Evolutionary conservation across 805 yeast genomes (phyloP).

Genomic region (Komagataella pastoris): DNA sequence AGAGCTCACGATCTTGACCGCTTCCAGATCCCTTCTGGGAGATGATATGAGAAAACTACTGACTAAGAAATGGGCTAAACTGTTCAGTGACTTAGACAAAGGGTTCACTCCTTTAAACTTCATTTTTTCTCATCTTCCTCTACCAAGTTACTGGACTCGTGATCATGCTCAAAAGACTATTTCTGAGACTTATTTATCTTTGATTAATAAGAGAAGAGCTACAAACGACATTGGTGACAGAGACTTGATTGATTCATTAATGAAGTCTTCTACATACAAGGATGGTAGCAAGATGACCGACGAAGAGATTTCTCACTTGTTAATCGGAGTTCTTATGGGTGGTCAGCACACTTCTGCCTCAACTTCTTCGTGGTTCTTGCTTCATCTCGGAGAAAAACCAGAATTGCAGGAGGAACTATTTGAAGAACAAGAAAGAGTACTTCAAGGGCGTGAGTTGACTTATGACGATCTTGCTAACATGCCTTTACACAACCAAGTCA

Average conservation of each 20-base stretch:
- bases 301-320: constrained; percentile 82
- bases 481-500: constrained; percentile 70
- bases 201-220: constrained; percentile 62
- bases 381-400: constrained; percentile 83
- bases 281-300: constrained; percentile 94
- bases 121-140: constrained; percentile 88
- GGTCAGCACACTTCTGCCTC: constrained; percentile 98
- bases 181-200: constrained; percentile 65
- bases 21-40: constrained; percentile 84
- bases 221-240: constrained; percentile 70
- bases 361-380: constrained; percentile 87
- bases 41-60: constrained; percentile 80
- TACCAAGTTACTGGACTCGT: constrained; percentile 62
- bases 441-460: constrained; percentile 49
- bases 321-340: constrained; percentile 96
- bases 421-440: constrained; percentile 56
- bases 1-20: constrained; percentile 92
- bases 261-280: constrained; percentile 74
- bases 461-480: constrained; percentile 76
- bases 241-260: constrained; percentile 80
- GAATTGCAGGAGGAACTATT: constrained; percentile 73
- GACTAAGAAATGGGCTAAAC: constrained; percentile 69
- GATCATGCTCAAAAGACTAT: constrained; percentile 81
- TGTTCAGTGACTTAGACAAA: constrained; percentile 86
- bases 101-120: constrained; percentile 95